phyloP scores from a whole-genome alignment of 1,284 basidiomycete species.

The Fomes fomentarius region DNA sequence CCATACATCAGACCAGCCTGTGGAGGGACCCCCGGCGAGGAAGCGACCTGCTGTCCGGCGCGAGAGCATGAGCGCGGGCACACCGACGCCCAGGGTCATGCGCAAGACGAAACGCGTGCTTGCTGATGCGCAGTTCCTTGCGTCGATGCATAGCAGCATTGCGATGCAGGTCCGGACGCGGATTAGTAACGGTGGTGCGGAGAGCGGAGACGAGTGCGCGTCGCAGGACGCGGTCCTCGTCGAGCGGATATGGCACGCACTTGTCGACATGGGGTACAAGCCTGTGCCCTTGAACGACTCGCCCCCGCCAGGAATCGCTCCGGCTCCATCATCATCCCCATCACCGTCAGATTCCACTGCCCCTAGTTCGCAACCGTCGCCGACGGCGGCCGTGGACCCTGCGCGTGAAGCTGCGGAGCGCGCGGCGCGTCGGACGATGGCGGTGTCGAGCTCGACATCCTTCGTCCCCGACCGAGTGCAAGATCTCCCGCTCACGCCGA shows the following conservation, averaged over 20 bases:
- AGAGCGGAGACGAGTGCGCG: conserved; percentile 16
- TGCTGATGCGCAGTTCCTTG: conserved; percentile 43
- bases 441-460: conserved; percentile 12
- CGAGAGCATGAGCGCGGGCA: conserved; percentile 26
- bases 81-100: conserved; percentile 33
- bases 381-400: neutral
- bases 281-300: conserved; percentile 25
- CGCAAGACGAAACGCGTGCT: conserved; percentile 39
- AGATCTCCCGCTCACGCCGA: conserved; percentile 14
- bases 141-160: conserved; percentile 45
- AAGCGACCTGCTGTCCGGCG: conserved; percentile 17
- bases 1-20: conserved; percentile 1
- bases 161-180: conserved; percentile 24
- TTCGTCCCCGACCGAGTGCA: conserved; percentile 16
- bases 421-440: conserved; percentile 19
- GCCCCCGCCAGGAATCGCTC: neutral
- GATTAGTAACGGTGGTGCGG: neutral
- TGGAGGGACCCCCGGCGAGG: conserved; percentile 4
- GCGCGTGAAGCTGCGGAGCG: conserved; percentile 22
- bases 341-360: neutral
- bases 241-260: conserved; percentile 33
- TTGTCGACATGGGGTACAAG: conserved; percentile 37
- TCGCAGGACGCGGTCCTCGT: conserved; percentile 37
- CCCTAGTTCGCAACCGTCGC: too few species aligned
- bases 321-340: neutral